phyloP scores from a whole-genome alignment of 306 rosid genomes.

The Rosa multiflora region DNA sequence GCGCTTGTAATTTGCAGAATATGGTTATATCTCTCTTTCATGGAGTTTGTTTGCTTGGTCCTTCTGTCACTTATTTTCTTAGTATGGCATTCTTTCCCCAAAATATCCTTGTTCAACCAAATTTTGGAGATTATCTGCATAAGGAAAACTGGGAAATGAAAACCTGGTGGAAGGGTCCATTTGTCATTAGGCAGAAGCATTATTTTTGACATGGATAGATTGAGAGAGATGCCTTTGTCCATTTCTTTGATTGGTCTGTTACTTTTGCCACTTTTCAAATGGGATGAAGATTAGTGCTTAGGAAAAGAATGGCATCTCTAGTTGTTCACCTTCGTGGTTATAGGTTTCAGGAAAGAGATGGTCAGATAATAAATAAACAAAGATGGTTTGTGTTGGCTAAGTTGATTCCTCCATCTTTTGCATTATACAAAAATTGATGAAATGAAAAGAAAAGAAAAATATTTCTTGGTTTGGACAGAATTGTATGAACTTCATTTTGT shows the following conservation, averaged over 20 bases:
- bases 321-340: slow-evolving; percentile 37
- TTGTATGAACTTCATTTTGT: too few species aligned
- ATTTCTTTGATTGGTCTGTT: slow-evolving; percentile 53
- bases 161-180: slow-evolving; percentile 34
- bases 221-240: slow-evolving; percentile 54
- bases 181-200: slow-evolving; percentile 41
- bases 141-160: background rate
- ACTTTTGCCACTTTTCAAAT: slow-evolving; percentile 28
- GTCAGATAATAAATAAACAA: slow-evolving; percentile 21
- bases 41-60: slow-evolving; percentile 38
- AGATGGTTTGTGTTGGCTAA: slow-evolving; percentile 9
- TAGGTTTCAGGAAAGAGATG: slow-evolving; percentile 27
- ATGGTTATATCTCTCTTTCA: slow-evolving; percentile 27
- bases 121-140: background rate
- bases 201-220: slow-evolving; percentile 17
- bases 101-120: slow-evolving; percentile 32
- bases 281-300: slow-evolving; percentile 32
- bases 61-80: slow-evolving; percentile 31
- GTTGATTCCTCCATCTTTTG: slow-evolving; percentile 22
- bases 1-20: slow-evolving; percentile 21
- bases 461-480: background rate
- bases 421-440: background rate
- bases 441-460: too few species aligned
- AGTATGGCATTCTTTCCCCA: slow-evolving; percentile 19
- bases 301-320: slow-evolving; percentile 50